Conservation (phyloP, 2,329 filamentous ascomycete species). For the Ophiosphaerella narmari region DNA sequence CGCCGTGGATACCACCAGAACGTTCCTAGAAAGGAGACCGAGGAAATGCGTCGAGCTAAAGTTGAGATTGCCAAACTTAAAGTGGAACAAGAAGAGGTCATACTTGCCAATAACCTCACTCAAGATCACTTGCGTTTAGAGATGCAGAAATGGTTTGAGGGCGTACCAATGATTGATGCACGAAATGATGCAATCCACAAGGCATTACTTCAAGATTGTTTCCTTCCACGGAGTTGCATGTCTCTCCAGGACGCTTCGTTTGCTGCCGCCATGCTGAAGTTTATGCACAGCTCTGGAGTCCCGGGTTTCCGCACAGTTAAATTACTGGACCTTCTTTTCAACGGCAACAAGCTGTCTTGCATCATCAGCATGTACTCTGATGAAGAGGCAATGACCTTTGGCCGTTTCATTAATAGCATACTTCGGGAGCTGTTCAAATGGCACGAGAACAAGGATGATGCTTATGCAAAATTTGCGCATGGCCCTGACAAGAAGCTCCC, state of each 20-base stretch:
- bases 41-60: conserved; percentile 71
- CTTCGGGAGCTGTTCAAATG: conserved; percentile 80
- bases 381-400: conserved; percentile 90
- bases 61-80: conserved; percentile 66
- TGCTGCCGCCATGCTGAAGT: conserved; percentile 82
- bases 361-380: conserved; percentile 90
- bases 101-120: conserved; percentile 53
- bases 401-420: conserved; percentile 82
- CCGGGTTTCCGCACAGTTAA: conserved; percentile 86
- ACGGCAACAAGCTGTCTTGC: conserved; percentile 76
- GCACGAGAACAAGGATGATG: conserved; percentile 73
- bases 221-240: conserved; percentile 83
- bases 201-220: conserved; percentile 83
- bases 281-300: conserved; percentile 81
- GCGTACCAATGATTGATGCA: conserved; percentile 62
- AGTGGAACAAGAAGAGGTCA: conserved; percentile 60
- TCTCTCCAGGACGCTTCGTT: conserved; percentile 89
- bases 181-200: conserved; percentile 68
- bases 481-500: conserved; percentile 68
- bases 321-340: conserved; percentile 82
- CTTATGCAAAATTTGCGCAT: conserved; percentile 82
- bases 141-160: conserved; percentile 77
- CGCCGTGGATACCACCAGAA: conserved; percentile 64
- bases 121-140: conserved; percentile 70
- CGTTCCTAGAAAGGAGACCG: conserved; percentile 56